Percentiles rank a stretch among this genome's conserved stretches.
These are phyloP conservation scores for Pseudozyma flocculosa DNA, from an alignment of 1,284 basidiomycete species.

Conservation along the genomic window DNA sequence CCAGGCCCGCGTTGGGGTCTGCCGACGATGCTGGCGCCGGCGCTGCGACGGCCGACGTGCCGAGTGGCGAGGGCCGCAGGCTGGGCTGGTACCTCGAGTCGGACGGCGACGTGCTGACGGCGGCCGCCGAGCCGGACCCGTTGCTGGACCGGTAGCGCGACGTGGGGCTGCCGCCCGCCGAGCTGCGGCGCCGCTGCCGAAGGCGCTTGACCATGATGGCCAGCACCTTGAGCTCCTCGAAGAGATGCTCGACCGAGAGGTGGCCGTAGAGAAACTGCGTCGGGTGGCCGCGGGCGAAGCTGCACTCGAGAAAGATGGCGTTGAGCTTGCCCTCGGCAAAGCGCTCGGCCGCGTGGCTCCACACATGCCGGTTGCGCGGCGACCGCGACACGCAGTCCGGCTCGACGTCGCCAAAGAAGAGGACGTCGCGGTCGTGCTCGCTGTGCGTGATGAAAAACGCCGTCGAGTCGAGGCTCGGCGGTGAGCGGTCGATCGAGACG, in stretches of 20 bases:
- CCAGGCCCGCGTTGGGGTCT: no score
- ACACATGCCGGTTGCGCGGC: slow-evolving; percentile 42
- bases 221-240: slow-evolving; percentile 44
- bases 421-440: slow-evolving; percentile 43
- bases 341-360: slow-evolving; percentile 44
- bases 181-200: background rate
- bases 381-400: slow-evolving; percentile 44
- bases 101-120: background rate
- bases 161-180: background rate
- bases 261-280: slow-evolving; percentile 51
- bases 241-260: slow-evolving; percentile 43
- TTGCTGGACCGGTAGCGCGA: background rate
- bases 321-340: slow-evolving; percentile 41
- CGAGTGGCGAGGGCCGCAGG: slow-evolving; percentile 23
- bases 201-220: slow-evolving; percentile 38
- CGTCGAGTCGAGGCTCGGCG: slow-evolving; percentile 46
- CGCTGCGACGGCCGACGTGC: slow-evolving; percentile 18
- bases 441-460: slow-evolving; percentile 53
- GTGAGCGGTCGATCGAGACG: slow-evolving; percentile 28
- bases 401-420: slow-evolving; percentile 56
- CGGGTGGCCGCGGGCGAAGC: slow-evolving; percentile 43
- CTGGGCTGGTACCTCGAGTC: slow-evolving; percentile 12
- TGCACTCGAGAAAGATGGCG: slow-evolving; percentile 53
- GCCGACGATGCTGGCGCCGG: background rate
- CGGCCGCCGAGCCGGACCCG: no score